Percentiles rank a stretch among this genome's conserved stretches.
These are phyloP conservation scores for Rosa chinensis DNA, from an alignment of 306 rosid genomes.

Conservation along the genomic window DNA sequence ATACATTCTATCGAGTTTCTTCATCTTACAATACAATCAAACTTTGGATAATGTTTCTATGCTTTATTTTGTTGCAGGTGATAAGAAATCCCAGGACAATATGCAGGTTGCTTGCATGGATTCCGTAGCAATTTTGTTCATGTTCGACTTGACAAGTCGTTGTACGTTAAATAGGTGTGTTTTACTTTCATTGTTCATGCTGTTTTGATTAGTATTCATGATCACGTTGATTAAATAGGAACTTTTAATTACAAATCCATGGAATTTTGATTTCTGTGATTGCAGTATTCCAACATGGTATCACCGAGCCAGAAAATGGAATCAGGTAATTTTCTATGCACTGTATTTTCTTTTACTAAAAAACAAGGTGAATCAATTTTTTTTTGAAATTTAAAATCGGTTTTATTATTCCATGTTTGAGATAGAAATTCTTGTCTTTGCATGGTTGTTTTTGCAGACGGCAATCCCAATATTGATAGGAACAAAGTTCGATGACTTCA, in stretches of 20 bases:
- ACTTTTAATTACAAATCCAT: neutral
- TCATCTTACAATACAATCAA: neutral
- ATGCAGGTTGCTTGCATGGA: constrained; percentile 77
- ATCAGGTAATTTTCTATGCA: constrained; percentile 51
- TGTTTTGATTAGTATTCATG: neutral
- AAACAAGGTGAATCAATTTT: neutral
- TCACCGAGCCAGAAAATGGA: constrained; percentile 81
- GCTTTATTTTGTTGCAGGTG: constrained; percentile 41
- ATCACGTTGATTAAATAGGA: neutral
- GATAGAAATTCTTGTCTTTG: neutral
- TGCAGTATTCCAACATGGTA: constrained; percentile 74
- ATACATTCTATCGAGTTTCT: neutral
- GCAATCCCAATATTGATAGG: constrained; percentile 92
- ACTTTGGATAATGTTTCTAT: neutral
- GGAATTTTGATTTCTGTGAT: constrained; percentile 21
- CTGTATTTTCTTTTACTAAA: neutral
- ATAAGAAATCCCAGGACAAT: constrained; percentile 51
- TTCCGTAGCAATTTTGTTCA: constrained; percentile 82
- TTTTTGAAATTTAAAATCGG: neutral
- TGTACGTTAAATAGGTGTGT: constrained; percentile 74
- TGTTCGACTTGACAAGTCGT: constrained; percentile 98
- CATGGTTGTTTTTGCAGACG: constrained; percentile 44
- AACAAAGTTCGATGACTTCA: constrained; percentile 93
- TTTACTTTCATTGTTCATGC: neutral
- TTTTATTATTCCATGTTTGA: neutral